These are phyloP conservation scores for Brassica juncea DNA, from an alignment of 345 rosid species.

Conservation along the genomic window DNA sequence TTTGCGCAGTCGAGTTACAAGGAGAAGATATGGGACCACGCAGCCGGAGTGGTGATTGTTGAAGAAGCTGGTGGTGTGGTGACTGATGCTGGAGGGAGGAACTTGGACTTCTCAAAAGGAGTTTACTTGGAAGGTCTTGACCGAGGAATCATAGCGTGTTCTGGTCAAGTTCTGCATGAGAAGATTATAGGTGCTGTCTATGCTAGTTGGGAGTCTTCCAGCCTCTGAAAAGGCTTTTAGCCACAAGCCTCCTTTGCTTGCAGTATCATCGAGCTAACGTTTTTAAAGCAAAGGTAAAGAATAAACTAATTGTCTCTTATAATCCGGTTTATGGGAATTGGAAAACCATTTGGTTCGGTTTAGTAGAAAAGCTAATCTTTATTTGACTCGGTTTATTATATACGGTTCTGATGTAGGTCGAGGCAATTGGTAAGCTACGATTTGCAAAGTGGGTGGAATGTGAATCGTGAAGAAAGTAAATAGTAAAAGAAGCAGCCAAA, in stretches of 20 bases:
- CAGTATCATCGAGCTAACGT: constrained; percentile 22
- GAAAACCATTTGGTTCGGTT: neutral
- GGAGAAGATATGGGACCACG: constrained; percentile 97
- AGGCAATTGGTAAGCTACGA: neutral
- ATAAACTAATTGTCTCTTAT: neutral
- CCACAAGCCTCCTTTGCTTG: constrained; percentile 3
- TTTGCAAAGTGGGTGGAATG: constrained; percentile 15
- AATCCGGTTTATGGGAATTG: neutral
- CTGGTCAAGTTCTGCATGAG: constrained; percentile 58
- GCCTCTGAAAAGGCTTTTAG: constrained; percentile 45
- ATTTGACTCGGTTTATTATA: neutral
- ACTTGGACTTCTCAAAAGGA: constrained; percentile 81
- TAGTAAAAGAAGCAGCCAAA: constrained; percentile 1
- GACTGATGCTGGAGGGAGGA: constrained; percentile 82
- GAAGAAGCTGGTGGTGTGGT: constrained; percentile 97
- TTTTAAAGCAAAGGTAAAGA: constrained; percentile 22
- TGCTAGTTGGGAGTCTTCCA: constrained; percentile 92
- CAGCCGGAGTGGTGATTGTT: constrained; percentile 79
- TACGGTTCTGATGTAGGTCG: neutral
- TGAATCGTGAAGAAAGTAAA: constrained; percentile 16
- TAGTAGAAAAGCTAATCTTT: neutral
- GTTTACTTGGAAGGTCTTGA: constrained; percentile 82
- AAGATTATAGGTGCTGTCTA: constrained; percentile 77
- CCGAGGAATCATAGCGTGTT: constrained; percentile 76
- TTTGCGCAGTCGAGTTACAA: constrained; percentile 82